Evolutionary conservation across 352 stramenopile genomes (phyloP).

Genomic region (Elongisporangium prolatum): DNA sequence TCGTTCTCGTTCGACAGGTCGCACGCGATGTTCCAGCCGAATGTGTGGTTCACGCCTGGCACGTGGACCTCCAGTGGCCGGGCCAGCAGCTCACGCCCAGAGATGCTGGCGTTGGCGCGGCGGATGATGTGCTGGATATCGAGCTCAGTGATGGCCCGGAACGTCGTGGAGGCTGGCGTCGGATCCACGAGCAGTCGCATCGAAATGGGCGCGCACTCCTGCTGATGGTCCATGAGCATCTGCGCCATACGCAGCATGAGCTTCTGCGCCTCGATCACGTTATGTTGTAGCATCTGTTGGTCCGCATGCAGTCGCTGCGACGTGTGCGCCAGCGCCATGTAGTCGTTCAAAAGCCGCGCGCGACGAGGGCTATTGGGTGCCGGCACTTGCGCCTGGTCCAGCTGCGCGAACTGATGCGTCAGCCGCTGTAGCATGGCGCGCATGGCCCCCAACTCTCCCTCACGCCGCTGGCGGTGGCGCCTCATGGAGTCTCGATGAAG

Average conservation of each 20-base stretch:
- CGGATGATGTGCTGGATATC: neutral
- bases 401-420: neutral
- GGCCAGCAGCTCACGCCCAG: neutral
- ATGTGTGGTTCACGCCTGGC: constrained; percentile 14
- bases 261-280: neutral
- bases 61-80: neutral
- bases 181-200: neutral
- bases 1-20: constrained; percentile 32
- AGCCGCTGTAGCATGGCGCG: neutral
- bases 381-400: neutral
- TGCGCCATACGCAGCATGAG: neutral
- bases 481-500: neutral
- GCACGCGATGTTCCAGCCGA: constrained; percentile 44
- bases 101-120: neutral
- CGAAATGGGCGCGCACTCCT: neutral
- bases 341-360: neutral
- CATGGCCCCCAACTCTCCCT: neutral
- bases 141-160: neutral
- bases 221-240: neutral
- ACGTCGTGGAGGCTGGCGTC: neutral
- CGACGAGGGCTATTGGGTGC: neutral
- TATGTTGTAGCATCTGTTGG: neutral
- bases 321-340: neutral
- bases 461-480: neutral
- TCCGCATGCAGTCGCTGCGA: neutral